Evolutionary conservation across 1,139 yeast genomes (phyloP), one percentile per base, ranked within the genome.

Genomic region (Taiozyma sp.): DNA sequence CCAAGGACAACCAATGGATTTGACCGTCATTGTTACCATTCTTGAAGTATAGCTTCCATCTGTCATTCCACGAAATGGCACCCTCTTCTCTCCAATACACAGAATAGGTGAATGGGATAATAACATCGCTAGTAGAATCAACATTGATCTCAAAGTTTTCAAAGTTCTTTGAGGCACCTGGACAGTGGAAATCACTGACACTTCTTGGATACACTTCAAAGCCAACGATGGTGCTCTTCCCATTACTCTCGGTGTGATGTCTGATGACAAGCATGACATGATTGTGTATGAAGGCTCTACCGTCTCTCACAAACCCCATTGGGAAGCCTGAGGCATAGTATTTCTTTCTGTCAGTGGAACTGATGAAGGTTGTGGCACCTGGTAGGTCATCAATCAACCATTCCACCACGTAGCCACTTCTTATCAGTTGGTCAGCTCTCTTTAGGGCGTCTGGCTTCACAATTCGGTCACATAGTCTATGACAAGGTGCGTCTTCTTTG

Each of bases 301-400:
- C 86, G 49, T 79, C 78, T 51, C 78, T 70, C 47, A 80, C 80
- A 58, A 80, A 84, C 0, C 97, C 97, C 45, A 91, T 66, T 1
- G 96, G 92, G 70, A 90, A 91, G 1, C 97, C 97, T 2, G 96
- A 83, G 5, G 91, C 87, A 61, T 90, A 90, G 66, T 85, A 87
- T 63, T 88, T 85, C 54, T 74, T 74, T 43, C 79, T 72, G 43
- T 76, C 78, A 46, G 78, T 80, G 6, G 82, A 76, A 8, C 87
- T 81, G 38, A 84, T 80, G 63, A 85, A 87, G 0, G 96, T 87
- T 5, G 97, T 89, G 4, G 96, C 95, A 4, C 95, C 96, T 0
- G 97, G 97, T 42, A 91, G 70, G 22, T 85, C 90, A 69, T 91
- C 97, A 23, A 90, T 74, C 44, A 80, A 69, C 97, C 97, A 91